Base-by-base conservation (phyloP, 306 rosid species). In the Dalbergia oliveri region DNA sequence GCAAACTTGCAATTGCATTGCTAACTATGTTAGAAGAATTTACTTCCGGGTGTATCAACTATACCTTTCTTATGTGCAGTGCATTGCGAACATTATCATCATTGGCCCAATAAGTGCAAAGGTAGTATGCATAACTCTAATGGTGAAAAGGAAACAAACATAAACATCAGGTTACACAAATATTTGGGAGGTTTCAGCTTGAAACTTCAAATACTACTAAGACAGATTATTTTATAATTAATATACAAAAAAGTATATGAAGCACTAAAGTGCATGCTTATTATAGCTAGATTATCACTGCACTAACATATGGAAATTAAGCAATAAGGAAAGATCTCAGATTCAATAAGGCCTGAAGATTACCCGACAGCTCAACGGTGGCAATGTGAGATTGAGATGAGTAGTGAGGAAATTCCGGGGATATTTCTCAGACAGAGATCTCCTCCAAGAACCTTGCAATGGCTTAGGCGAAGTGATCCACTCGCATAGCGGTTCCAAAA, bases 51-150 rank as follows among this genome's bases (percentile, higher is more conserved):
- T 13, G 44, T 11, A 9, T 73, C 41, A 21, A 3, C 56, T 13
- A 10, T 76, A 89, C 93, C 93, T 90, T 64, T 10, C 44, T 76
- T 18, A 84, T 44, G 26, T 83, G 85, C 14, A 92, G 81, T 14
- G 88, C 90, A 16, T 68, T 68, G 31, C 79, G 87, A 73, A 90
- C 97, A 59, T 9, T 37, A 54, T 65, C 74, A 31, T 88, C 72
- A 13, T 93, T 84, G 21, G 84, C 83, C 96, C 97, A 93, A 67
- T 82, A 76, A 3, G 1, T 18, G 51, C 81, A 31, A 0, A 89
- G 86, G 37, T 75, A 54, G 35, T 73, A 56, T n/a, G 13, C 72
- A 49, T 82, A 58, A 80, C 0, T 56, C 87, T 83, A 37, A 11
- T 1, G 2, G 14, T 35, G 23, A 37, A 50, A 49, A 60, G 39